phyloP scores from a whole-genome alignment of 805 yeast species.

The Millerozyma acaciae region DNA sequence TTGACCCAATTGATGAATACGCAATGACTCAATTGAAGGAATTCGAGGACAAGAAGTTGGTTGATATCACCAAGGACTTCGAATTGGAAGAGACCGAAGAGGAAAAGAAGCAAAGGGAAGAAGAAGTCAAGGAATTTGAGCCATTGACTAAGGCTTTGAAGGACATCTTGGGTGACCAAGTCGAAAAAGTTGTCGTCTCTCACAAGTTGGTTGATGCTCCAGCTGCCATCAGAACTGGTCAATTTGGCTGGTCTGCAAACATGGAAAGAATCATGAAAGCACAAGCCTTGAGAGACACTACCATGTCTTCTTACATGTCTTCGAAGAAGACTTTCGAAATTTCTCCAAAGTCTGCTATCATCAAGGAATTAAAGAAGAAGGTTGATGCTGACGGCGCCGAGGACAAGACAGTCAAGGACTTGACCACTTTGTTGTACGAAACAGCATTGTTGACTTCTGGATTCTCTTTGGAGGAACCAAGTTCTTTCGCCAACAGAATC shows the following conservation, averaged over 20 bases:
- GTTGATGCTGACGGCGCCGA: slow-evolving; percentile 96
- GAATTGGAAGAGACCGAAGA: slow-evolving; percentile 98
- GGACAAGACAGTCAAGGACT: slow-evolving; percentile 97
- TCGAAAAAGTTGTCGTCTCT: slow-evolving; percentile 98
- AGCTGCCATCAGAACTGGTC: slow-evolving; percentile 99
- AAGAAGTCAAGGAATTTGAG: slow-evolving; percentile 88
- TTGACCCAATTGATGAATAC: slow-evolving; percentile 99
- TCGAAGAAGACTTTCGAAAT: slow-evolving; percentile 99
- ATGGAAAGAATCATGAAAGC: slow-evolving; percentile 99
- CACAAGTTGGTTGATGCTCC: slow-evolving; percentile 97
- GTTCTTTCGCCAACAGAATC: slow-evolving; percentile 94
- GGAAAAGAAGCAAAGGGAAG: slow-evolving; percentile 93
- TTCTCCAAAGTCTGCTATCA: slow-evolving; percentile 93
- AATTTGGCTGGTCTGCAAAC: slow-evolving; percentile 99
- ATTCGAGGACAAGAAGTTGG: slow-evolving; percentile 98
- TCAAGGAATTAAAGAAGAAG: slow-evolving; percentile 92
- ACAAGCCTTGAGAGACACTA: slow-evolving; percentile 97
- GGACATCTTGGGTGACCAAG: slow-evolving; percentile 97
- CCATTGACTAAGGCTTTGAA: slow-evolving; percentile 92
- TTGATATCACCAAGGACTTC: slow-evolving; percentile 98
- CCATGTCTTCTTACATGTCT: slow-evolving; percentile 99
- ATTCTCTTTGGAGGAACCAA: slow-evolving; percentile 98
- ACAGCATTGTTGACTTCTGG: slow-evolving; percentile 98
- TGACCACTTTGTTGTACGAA: slow-evolving; percentile 93
- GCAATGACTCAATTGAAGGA: slow-evolving; percentile 99